Conservation (phyloP, 2,329 filamentous ascomycete genomes). For the Colletotrichum plurivorum region DNA sequence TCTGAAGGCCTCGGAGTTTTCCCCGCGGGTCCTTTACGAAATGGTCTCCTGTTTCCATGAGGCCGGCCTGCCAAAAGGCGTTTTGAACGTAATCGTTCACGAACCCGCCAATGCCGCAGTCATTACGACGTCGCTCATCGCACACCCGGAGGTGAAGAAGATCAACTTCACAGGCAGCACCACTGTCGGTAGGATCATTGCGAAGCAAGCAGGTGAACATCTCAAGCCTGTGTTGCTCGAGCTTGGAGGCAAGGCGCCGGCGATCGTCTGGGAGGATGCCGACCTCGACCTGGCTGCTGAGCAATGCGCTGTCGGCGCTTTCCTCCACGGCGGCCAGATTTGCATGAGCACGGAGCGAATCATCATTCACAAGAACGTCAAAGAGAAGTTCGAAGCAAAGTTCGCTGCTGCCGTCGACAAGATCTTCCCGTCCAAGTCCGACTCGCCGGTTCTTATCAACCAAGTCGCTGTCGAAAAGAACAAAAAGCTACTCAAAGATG, state of each 20-base stretch:
- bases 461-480: conserved; percentile 74
- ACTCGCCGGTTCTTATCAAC: conserved; percentile 79
- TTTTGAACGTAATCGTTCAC: conserved; percentile 79
- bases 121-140: conserved; percentile 78
- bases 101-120: conserved; percentile 76
- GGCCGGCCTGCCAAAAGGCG: conserved; percentile 82
- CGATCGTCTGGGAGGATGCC: conserved; percentile 85
- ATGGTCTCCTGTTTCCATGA: conserved; percentile 76
- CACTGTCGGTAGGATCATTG: conserved; percentile 80
- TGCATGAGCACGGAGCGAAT: conserved; percentile 90
- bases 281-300: conserved; percentile 79
- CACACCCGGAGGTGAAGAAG: conserved; percentile 78
- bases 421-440: conserved; percentile 69
- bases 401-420: conserved; percentile 55
- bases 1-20: conserved; percentile 79
- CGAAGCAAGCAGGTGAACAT: conserved; percentile 76
- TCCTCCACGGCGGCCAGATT: conserved; percentile 83
- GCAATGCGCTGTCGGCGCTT: conserved; percentile 78
- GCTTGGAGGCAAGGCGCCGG: conserved; percentile 85
- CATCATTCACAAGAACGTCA: conserved; percentile 66
- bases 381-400: conserved; percentile 61
- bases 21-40: conserved; percentile 74
- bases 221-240: conserved; percentile 87
- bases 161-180: conserved; percentile 91
- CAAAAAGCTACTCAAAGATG: conserved; percentile 71